Evolutionary conservation across 2,329 filamentous ascomycete genomes (phyloP).

Genomic region (Cytospora mali): DNA sequence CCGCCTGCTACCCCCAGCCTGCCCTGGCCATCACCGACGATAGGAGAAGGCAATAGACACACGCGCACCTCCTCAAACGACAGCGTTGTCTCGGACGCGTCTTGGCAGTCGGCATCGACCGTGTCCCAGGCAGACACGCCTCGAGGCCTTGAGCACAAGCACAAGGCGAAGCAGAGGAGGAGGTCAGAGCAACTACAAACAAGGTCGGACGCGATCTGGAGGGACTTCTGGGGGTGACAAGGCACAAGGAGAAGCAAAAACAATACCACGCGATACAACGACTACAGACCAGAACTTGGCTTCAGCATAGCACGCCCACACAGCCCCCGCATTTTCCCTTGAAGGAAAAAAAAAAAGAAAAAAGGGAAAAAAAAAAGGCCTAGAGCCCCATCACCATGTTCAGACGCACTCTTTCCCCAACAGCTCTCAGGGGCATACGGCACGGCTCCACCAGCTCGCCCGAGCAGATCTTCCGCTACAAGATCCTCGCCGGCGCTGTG

Average conservation of each 20-base stretch:
- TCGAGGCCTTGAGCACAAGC: background rate
- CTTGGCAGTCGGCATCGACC: slow-evolving; percentile 3
- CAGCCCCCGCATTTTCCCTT: no score
- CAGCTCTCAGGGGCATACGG: slow-evolving; percentile 4
- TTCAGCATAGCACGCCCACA: background rate
- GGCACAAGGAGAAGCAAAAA: no score
- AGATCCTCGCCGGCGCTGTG: slow-evolving; percentile 34
- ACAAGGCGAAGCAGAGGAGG: background rate
- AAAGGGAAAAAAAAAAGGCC: background rate
- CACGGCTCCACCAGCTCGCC: slow-evolving; percentile 8
- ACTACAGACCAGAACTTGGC: background rate
- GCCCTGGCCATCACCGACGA: slow-evolving; percentile 6
- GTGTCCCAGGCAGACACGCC: background rate
- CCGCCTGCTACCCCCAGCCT: background rate
- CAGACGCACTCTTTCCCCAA: background rate
- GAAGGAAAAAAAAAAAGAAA: no score
- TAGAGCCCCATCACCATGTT: background rate
- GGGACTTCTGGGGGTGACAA: slow-evolving; percentile 33
- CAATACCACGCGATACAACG: no score
- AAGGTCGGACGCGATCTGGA: slow-evolving; percentile 29
- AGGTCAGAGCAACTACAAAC: slow-evolving; percentile 1
- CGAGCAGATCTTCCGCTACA: slow-evolving; percentile 29
- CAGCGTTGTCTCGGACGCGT: slow-evolving; percentile 19
- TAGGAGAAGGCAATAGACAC: background rate
- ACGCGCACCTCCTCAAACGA: slow-evolving; percentile 12